These are phyloP conservation scores for Ustilago shanxiensis DNA, from an alignment of 1,284 basidiomycete species.

Conservation along the genomic window DNA sequence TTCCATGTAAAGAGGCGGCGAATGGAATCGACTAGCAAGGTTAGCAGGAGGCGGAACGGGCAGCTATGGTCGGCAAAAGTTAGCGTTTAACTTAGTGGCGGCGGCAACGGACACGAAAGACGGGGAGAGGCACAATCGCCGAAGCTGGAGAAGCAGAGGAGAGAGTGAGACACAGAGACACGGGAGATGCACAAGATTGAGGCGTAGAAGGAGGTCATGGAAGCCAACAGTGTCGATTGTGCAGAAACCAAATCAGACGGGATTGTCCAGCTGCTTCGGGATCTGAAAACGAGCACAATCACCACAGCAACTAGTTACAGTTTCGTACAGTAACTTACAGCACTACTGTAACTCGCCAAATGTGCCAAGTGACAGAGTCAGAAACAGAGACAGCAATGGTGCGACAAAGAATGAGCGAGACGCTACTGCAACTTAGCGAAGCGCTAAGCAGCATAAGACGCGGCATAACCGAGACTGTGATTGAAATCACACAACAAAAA, in stretches of 20 bases:
- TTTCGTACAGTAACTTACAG: too few relatives aligned
- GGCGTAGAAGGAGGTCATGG: conserved; percentile 17
- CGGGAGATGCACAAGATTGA: conserved; percentile 3
- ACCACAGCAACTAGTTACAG: background rate
- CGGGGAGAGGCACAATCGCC: background rate
- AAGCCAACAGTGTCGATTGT: conserved; percentile 1
- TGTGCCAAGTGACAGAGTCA: background rate
- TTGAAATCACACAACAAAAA: conserved; percentile 10
- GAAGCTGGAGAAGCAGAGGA: background rate
- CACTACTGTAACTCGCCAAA: too few relatives aligned
- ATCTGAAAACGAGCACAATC: background rate
- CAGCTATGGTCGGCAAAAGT: background rate
- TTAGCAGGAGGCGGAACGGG: background rate
- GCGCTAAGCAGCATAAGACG: conserved; percentile 6
- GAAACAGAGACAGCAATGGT: conserved; percentile 12
- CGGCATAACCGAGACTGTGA: conserved; percentile 8
- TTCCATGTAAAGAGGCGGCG: conserved; percentile 11
- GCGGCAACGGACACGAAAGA: conserved; percentile 2
- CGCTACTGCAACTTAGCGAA: conserved; percentile 3
- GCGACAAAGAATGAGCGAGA: background rate
- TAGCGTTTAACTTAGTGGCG: background rate
- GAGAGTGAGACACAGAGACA: background rate
- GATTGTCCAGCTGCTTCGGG: background rate
- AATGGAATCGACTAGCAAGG: conserved; percentile 9
- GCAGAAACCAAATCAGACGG: conserved; percentile 9